A percentile compares a stretch with the other conserved stretches of the same genome.
Conservation (phyloP, 2,329 filamentous ascomycete genomes). For the Blastomyces parvus region DNA sequence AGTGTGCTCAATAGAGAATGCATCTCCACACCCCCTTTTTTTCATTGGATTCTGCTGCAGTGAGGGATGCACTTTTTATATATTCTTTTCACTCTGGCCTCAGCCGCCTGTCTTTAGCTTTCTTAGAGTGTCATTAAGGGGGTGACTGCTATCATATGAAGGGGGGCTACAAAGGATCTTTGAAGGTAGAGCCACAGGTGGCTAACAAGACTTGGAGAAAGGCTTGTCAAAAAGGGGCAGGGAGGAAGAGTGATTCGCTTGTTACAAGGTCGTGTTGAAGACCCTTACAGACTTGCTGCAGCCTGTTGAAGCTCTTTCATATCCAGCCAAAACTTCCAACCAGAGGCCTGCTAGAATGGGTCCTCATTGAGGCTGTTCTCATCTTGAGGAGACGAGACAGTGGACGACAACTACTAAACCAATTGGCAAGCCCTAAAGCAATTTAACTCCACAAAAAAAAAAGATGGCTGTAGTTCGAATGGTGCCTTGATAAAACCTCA, state of each 20-base stretch:
- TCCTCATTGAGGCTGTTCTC: not conserved
- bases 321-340: not conserved
- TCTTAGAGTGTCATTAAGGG: not conserved
- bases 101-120: not conserved
- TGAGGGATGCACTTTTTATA: not conserved
- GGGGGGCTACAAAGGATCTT: not conserved
- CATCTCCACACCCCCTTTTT: not conserved
- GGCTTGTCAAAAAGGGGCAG: not conserved
- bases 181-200: not conserved
- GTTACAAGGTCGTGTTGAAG: not conserved
- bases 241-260: not conserved
- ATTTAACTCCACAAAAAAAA: not conserved
- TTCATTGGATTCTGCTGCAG: not conserved
- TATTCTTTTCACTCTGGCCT: not conserved
- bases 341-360: not conserved
- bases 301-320: not conserved
- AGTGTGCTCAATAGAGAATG: not conserved
- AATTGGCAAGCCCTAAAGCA: not conserved
- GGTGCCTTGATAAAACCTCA: too few species aligned
- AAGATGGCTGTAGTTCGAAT: not conserved
- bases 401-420: not conserved
- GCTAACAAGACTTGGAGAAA: not conserved
- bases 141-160: not conserved
- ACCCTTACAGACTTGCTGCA: not conserved
- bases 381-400: not conserved